Base-by-base conservation (phyloP, 257 asterid genomes). In the Eucommia ulmoides region DNA sequence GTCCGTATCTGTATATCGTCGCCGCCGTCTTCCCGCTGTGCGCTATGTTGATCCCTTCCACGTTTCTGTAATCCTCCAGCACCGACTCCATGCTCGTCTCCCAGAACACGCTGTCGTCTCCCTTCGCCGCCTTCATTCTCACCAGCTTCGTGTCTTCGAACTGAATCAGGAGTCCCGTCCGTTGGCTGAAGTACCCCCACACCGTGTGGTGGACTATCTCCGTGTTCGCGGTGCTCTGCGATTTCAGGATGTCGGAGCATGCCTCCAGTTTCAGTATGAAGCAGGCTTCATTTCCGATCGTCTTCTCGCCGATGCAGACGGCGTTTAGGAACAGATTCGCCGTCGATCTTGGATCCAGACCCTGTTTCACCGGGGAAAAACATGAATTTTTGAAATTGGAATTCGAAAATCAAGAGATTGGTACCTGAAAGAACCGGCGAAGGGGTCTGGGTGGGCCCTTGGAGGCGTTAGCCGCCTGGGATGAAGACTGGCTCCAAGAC, bases 371-470 rank as follows among this genome's bases (percentile, higher is more conserved):
- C 38, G 12, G 12, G 12, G 8, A 12, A 29, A 29, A 7, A 29
- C 6, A 29, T 29, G 12, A 29, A 29, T 29, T 12, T 5, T 29
- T 5, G 6, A 29, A 29, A 29, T 29, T 29, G n/a, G n/a, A n/a
- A 29, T 29, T 5, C 12, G 38, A 12, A 29, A 29, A 29, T 29
- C 6, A n/a, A n/a, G n/a, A 19, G 0, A 42, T 6, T 2, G 23
- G 24, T 65, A 88, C 97, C 97, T 89, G 97, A 54, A 89, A 89
- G 59, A 89, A 89, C 61, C 93, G 64, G 38, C 98, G 60, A 22
- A 79, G 80, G 45, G 96, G 93, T 51, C 94, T 71, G 0, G 98
- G 94, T n/a, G 96, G 93, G 19, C 92, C 93, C 68, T 65, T 80
- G 0, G 88, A 63, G 54, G 75, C 71, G 45, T 22, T 67, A 12